Base-by-base conservation (phyloP, 306 rosid species). In the Lathyrus sativus region DNA sequence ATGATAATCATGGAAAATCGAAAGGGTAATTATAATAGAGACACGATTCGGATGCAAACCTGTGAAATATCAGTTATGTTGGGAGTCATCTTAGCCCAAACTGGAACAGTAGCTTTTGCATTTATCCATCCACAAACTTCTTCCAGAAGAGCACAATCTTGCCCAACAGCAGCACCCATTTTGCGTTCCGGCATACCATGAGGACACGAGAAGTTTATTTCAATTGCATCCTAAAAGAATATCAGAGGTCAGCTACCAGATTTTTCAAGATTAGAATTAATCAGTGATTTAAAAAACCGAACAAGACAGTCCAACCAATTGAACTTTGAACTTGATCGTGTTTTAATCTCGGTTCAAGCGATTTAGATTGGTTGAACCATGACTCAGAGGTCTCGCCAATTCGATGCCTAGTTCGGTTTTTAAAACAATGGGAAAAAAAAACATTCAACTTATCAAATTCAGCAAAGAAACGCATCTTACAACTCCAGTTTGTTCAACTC, bases 61-160 rank as follows among this genome's bases (percentile, higher is more conserved):
- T 82, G 87, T 35, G 97, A 65, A 78, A 93, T 93, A 56, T 93
- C 99, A 22, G 97, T 93, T 75, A 93, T 71, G 72, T 93, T 93
- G 72, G 99, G 99, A 74, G 99, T 93, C 99, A 93, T 93, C 93
- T 93, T 93, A 11, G 97, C 97, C 99, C 99, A 90, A 78, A 93
- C 99, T 61, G 97, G 99, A 71, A 93, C 63, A 4, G 95, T 82
- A 62, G 99, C 97, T 79, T 93, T 93, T 3, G 96, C 91, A 76
- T 93, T 93, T 51, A 93, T 76, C 99, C 99, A 93, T 54, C 95
- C 97, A 78, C 97, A 90, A 70, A 87, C 81, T 78, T 93, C 99
- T 90, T 90, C 96, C 65, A 93, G 50, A 78, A 93, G 97, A 1
- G 72, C 88, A 45, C 96, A 93, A 76, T 93, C 96, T 73, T 93